Conservation (phyloP, 345 rosid genomes). For the Sonneratia alba region DNA sequence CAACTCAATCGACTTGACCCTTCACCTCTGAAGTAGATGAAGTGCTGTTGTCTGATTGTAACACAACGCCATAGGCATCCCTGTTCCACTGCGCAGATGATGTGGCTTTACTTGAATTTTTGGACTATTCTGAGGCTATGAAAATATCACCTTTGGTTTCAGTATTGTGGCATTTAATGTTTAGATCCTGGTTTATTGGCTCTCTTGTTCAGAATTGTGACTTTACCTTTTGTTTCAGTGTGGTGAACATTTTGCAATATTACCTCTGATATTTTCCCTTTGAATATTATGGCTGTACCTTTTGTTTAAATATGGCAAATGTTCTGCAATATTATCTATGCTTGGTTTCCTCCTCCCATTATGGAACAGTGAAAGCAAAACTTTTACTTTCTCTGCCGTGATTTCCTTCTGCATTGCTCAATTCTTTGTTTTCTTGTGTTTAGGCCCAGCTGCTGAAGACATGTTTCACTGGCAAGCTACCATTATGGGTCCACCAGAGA, state of each 20-base stretch:
- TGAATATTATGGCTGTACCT: no score
- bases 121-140: not conserved
- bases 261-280: not conserved
- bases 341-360: no score
- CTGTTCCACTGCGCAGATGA: not conserved
- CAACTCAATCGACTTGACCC: not conserved
- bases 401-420: not conserved
- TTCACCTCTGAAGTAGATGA: not conserved
- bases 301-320: no score
- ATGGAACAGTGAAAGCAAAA: not conserved
- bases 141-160: not conserved
- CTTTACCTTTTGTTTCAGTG: no score
- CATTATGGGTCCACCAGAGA: conserved; percentile 55
- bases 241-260: not conserved
- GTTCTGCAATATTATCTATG: no score
- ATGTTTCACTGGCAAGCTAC: conserved; percentile 66
- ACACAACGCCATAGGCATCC: no score
- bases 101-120: not conserved
- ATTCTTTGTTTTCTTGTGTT: conserved; percentile 5
- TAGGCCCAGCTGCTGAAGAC: conserved; percentile 53
- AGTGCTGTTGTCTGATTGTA: no score
- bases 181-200: not conserved
- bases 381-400: not conserved
- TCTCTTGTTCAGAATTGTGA: no score
- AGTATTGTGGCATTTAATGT: not conserved